Evolutionary conservation across 2,329 filamentous ascomycete genomes (phyloP), one percentile per base, ranked within the genome.

Genomic region (Trichoderma gracile): DNA sequence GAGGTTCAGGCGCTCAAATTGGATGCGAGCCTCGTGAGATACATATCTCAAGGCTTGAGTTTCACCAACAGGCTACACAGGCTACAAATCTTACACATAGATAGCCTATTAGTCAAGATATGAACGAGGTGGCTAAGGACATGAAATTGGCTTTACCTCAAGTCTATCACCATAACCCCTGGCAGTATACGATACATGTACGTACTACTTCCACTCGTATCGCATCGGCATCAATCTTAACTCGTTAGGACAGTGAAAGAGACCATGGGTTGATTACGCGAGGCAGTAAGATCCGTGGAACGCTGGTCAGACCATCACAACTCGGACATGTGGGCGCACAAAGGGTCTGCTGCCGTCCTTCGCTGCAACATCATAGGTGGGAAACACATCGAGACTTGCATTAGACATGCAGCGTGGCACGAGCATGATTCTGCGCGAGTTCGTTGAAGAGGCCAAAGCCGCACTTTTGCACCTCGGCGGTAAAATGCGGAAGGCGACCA

Each of bases 1-100:
- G 45, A 59, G 56, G 49, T 59, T 43, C 21, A 49, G 56, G 23
- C 30, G 43, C 45, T 47, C 6, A 49, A 47, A 33, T 14, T 30
- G 45, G 55, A 58, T 33, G 17, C 47, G 19, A 40, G 43, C 27
- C 27, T 33, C 19, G 3, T 55, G 56, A 19, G 38, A 47, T 49
- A 40, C 21, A 27, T 8, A 40, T 14, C 8, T 59, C 9, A 45
- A 40, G 27, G 47, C 30, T 50, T 5, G 14, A 19, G 3, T 25
- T 12, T n/a, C n/a, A 5, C 14, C 42, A 5, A 47, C 33, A 7
- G 3, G 9, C 25, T 58, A 40, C 56, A 47, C 33, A 7, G 3
- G 9, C 25, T 58, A 40, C 56, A 30, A 25, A 19, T 15, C n/a
- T 21, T 40, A 49, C 45, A 30, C 38, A 49, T 33, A 15, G 43